Conservation (phyloP, 345 rosid species). For the Lagerstroemia speciosa region DNA sequence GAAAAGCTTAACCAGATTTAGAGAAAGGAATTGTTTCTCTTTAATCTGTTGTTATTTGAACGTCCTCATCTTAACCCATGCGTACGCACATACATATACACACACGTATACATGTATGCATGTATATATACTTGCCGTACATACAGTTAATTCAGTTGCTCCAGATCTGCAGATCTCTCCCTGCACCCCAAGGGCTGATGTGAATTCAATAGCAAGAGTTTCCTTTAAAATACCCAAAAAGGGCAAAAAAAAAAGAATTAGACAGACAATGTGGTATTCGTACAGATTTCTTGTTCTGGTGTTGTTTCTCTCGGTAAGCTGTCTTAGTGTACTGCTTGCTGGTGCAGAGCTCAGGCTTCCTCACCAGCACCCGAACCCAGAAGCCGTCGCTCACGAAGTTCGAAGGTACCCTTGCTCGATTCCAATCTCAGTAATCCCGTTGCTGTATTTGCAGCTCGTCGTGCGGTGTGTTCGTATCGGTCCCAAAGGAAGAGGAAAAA, state of each 20-base stretch:
- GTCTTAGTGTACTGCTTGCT: not conserved
- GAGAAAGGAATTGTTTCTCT: conserved; percentile 1
- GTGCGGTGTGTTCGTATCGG: too few relatives aligned
- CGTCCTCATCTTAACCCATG: not conserved
- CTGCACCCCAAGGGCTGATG: not conserved
- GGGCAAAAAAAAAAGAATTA: not conserved
- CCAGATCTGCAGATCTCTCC: not conserved
- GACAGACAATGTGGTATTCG: not conserved
- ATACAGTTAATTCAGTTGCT: not conserved
- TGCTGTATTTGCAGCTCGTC: not conserved
- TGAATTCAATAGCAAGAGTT: not conserved
- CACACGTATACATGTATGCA: not conserved
- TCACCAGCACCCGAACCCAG: conserved; percentile 14
- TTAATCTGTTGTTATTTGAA: not conserved
- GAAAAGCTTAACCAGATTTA: not conserved
- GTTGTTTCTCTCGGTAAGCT: not conserved
- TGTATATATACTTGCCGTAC: not conserved
- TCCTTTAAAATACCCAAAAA: not conserved
- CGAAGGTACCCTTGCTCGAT: not conserved
- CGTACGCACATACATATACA: not conserved
- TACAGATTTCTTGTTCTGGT: not conserved
- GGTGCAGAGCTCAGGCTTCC: not conserved
- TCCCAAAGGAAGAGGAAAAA: too few relatives aligned
- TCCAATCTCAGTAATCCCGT: not conserved
- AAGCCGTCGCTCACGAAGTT: conserved; percentile 9